A percentile compares a stretch with the other conserved stretches of the same genome.
Conservation (phyloP, 2,329 filamentous ascomycete genomes). For the Exserohilum turcica region DNA sequence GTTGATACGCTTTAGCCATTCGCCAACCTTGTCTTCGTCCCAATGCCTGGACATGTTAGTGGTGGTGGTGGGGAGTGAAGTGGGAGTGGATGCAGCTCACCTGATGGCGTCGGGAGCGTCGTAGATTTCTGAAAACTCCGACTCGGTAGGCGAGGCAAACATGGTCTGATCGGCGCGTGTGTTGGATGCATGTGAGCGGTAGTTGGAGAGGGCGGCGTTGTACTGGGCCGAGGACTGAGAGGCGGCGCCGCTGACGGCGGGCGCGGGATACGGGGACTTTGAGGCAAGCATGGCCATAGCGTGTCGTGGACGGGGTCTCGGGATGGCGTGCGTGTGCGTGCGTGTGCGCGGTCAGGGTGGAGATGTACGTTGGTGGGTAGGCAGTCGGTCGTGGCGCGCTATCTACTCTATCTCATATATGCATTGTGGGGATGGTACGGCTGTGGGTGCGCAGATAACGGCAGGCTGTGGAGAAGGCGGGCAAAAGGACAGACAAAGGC, state of each 20-base stretch:
- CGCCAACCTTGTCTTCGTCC: slow-evolving; percentile 89
- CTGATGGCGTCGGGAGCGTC: slow-evolving; percentile 69
- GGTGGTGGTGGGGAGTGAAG: not conserved
- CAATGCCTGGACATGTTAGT: slow-evolving; percentile 60
- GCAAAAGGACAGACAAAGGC: slow-evolving; percentile 15
- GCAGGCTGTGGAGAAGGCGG: slow-evolving; percentile 3
- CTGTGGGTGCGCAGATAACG: not conserved
- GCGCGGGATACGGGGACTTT: slow-evolving; percentile 70
- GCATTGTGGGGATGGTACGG: slow-evolving; percentile 22
- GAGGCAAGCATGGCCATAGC: slow-evolving; percentile 79
- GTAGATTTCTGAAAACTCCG: slow-evolving; percentile 81
- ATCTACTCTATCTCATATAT: slow-evolving; percentile 17
- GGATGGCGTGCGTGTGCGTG: slow-evolving; percentile 2
- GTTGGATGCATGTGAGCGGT: slow-evolving; percentile 43
- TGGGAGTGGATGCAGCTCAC: slow-evolving; percentile 30
- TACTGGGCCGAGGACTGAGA: slow-evolving; percentile 44
- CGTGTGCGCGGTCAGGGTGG: not conserved
- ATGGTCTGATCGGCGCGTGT: slow-evolving; percentile 54
- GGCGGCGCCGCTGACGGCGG: slow-evolving; percentile 50
- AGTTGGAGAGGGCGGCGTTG: slow-evolving; percentile 40
- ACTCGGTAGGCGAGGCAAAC: slow-evolving; percentile 85
- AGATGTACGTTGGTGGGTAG: slow-evolving; percentile 3
- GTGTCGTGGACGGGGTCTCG: slow-evolving; percentile 2
- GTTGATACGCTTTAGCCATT: slow-evolving; percentile 89
- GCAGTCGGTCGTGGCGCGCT: slow-evolving; percentile 4